Base-by-base conservation (phyloP, 148 eudicot species). In the Camellia granthamiana region DNA sequence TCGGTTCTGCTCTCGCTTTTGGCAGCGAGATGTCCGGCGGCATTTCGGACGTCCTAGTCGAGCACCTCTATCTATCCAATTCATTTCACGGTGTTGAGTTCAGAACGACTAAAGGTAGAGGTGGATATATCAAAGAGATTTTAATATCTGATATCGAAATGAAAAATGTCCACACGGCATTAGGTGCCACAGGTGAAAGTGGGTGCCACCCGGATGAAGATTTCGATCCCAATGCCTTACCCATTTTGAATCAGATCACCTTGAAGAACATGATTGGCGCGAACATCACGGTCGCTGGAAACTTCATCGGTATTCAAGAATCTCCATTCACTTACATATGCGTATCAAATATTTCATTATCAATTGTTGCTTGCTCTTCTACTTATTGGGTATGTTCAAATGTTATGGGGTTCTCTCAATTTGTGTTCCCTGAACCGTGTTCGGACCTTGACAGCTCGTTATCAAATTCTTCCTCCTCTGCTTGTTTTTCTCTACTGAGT, bases 21-120 rank as follows among this genome's bases (percentile, higher is more conserved):
- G 91, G 91, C 42, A 87, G 89, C 70, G 88, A 89, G 70, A 89
- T 89, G 91, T 89, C 91, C 0, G 91, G 91, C 64, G 90, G 91
- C 9, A 82, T 89, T 63, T 84, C 91, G 12, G 43, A 82, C 43
- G 81, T 89, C 11, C 66, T 85, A 5, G 88, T 66, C 0, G 81
- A 89, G 13, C 61, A 80, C 13, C 74, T 87, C 41, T 78, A 77
- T 49, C 74, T 87, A 66, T 66, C 74, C 69, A 66, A 89, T 77
- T 87, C 91, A 7, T 55, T 64, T 76, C 21, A 74, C 1, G 91
- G 89, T 5, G 80, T 89, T n/a, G 85, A 61, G 72, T 87, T 89
- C 83, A 79, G 88, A 71, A 89, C 91, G 0, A 73, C 82, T 9
- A 54, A 77, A 51, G 91, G 91, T 54, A 81, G 91, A 80, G 91